A percentile compares a stretch with the other conserved stretches of the same genome.
phyloP scores from a whole-genome alignment of 1,139 yeast species.

The Lodderomyces elongisporus region DNA sequence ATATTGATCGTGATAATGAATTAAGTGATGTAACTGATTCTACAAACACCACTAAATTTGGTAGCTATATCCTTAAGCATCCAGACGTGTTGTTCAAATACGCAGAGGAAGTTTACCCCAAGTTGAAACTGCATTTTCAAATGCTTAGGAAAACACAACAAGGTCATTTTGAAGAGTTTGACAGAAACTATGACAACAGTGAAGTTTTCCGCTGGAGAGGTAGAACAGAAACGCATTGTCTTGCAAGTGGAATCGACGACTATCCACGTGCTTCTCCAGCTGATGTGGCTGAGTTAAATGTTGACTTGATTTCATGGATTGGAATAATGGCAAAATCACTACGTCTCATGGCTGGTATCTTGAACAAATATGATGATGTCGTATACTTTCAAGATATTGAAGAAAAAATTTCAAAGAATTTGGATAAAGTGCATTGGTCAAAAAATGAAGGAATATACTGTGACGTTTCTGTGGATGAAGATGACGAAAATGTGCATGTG shows the following conservation, averaged over 20 bases:
- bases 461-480: constrained; percentile 73
- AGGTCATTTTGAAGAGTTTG: constrained; percentile 73
- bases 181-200: constrained; percentile 44
- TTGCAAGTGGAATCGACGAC: constrained; percentile 94
- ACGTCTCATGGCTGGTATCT: constrained; percentile 64
- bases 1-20: constrained; percentile 18
- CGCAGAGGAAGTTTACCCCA: constrained; percentile 68
- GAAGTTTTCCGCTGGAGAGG: constrained; percentile 95
- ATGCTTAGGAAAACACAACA: constrained; percentile 82
- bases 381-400: constrained; percentile 49
- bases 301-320: constrained; percentile 88
- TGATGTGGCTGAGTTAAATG: constrained; percentile 84
- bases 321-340: constrained; percentile 87
- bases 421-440: constrained; percentile 80
- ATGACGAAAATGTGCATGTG: constrained; percentile 58
- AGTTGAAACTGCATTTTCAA: constrained; percentile 69
- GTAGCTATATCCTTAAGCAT: constrained; percentile 51
- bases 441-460: constrained; percentile 65
- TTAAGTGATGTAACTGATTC: background rate
- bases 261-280: constrained; percentile 84
- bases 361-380: constrained; percentile 53
- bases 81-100: constrained; percentile 61
- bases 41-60: constrained; percentile 22
- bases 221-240: constrained; percentile 74
- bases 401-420: constrained; percentile 51